Evolutionary conservation across 2,329 filamentous ascomycete species (phyloP).

Genomic region (Capronia epimyces): DNA sequence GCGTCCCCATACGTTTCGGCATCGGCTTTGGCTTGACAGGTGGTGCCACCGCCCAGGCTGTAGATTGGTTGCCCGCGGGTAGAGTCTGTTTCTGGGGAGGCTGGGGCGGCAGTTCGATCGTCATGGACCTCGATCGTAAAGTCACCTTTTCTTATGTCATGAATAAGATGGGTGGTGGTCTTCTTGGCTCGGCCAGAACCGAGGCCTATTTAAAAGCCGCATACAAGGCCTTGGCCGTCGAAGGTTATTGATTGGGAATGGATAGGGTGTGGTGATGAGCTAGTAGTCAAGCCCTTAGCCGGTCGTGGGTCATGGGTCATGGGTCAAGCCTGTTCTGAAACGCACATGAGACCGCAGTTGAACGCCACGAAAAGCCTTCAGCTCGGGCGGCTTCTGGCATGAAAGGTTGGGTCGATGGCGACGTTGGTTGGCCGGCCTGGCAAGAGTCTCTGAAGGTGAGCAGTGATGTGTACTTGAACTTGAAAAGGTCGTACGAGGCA

Average conservation of each 20-base stretch:
- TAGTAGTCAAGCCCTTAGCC: too few relatives aligned
- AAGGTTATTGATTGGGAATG: conserved; percentile 1
- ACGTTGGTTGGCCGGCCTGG: too few relatives aligned
- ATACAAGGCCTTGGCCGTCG: conserved; percentile 29
- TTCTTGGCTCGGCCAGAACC: conserved; percentile 31
- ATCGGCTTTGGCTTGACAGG: conserved; percentile 40
- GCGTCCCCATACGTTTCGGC: conserved; percentile 37
- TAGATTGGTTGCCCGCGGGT: conserved; percentile 30
- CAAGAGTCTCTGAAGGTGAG: too few relatives aligned
- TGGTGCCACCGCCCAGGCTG: conserved; percentile 25
- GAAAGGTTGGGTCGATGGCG: too few relatives aligned
- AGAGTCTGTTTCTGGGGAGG: conserved; percentile 42
- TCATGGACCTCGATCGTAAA: conserved; percentile 42
- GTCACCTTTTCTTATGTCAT: conserved; percentile 45
- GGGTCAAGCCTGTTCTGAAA: too few relatives aligned
- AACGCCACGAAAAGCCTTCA: too few relatives aligned
- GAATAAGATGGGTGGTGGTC: conserved; percentile 41
- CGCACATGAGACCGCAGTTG: too few relatives aligned
- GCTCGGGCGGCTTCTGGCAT: too few relatives aligned
- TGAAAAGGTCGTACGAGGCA: too few relatives aligned
- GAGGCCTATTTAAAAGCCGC: conserved; percentile 33
- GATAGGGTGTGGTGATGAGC: too few relatives aligned
- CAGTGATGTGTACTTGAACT: too few relatives aligned
- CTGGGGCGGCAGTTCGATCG: conserved; percentile 42
- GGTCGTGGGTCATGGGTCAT: too few relatives aligned